These are phyloP conservation scores for Aspergillus sparsus DNA, from an alignment of 495 filamentous ascomycete genomes.

Conservation along the genomic window DNA sequence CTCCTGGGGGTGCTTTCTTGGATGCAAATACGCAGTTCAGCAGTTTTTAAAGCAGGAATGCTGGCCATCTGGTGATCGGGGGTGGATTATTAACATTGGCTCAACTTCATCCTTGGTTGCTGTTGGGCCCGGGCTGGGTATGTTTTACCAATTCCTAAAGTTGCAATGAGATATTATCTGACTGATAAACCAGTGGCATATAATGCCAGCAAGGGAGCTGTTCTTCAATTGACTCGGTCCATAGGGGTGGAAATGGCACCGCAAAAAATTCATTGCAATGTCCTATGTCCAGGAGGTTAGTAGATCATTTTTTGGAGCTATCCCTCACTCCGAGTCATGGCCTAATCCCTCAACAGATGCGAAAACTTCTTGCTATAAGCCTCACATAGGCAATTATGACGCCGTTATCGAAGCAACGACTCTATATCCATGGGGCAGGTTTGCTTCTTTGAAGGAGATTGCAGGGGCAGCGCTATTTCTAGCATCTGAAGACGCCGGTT, in stretches of 20 bases:
- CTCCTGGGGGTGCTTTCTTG: slow-evolving; percentile 47
- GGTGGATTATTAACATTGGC: slow-evolving; percentile 57
- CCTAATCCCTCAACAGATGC: too few species aligned
- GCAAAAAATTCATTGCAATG: slow-evolving; percentile 55
- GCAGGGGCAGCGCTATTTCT: slow-evolving; percentile 50
- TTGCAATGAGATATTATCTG: too few species aligned
- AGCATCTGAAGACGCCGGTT: slow-evolving; percentile 49
- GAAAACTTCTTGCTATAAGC: too few species aligned
- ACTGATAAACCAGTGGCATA: slow-evolving; percentile 52
- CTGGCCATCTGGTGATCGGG: slow-evolving; percentile 42
- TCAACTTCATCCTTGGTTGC: slow-evolving; percentile 46
- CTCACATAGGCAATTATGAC: too few species aligned
- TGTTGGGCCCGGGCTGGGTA: slow-evolving; percentile 29
- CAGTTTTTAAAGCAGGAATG: slow-evolving; percentile 55
- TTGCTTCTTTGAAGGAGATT: too few species aligned
- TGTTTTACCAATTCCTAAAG: too few species aligned
- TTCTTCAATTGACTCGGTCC: slow-evolving; percentile 47
- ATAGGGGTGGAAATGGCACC: slow-evolving; percentile 51
- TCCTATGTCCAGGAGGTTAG: slow-evolving; percentile 55
- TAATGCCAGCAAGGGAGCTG: slow-evolving; percentile 51
- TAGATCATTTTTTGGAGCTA: too few species aligned
- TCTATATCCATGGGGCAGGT: too few species aligned
- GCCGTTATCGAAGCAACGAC: too few species aligned
- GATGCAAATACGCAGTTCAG: slow-evolving; percentile 46
- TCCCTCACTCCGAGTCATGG: too few species aligned